Base-by-base conservation (phyloP, 352 stramenopile genomes). In the Globisporangium cylindrosporum region DNA sequence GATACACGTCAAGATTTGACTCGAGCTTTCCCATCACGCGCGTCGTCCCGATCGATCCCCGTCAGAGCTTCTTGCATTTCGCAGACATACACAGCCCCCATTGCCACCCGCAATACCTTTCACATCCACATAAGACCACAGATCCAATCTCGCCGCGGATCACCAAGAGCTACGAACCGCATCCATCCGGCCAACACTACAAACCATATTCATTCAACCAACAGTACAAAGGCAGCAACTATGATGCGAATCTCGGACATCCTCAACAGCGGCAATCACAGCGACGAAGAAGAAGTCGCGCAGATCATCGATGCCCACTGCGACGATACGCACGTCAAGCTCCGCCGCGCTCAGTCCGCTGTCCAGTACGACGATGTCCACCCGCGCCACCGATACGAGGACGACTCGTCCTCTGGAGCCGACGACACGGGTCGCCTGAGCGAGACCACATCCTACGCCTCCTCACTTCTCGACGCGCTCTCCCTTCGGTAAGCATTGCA, bases 221-320 rank as follows among this genome's bases (percentile, higher is more conserved):
- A 12, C 46, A 54, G 25, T 20, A 27, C 20, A 27, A 55, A 22
- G 3, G 2, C 4, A 58, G 15, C 15, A 38, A 64, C 25, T 18
- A 71, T 71, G 66, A 67, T 71, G 66, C 66, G 66, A 20, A 72
- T 72, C 32, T 66, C 66, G 4, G 59, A 72, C 59, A 62, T 72
- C 48, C 61, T 72, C 51, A 72, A 72, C 66, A 67, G 27, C 46
- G 66, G 66, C 59, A 61, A 70, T 18, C 46, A 66, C 32, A 62
- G 65, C 24, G 65, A 70, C 58, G 65, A 66, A 59, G 58, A 70
- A 38, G 20, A 70, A 66, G 57, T 70, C 65, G 65, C 65, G 58
- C 65, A 70, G 57, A 66, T 70, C 48, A 32, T 67, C 20, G 59
- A 67, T 24, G 53, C 59, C 3, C 51, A 54, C n/a, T 72, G 51